phyloP scores from a whole-genome alignment of 345 rosid genomes.

The Raphanus raphanistrum region DNA sequence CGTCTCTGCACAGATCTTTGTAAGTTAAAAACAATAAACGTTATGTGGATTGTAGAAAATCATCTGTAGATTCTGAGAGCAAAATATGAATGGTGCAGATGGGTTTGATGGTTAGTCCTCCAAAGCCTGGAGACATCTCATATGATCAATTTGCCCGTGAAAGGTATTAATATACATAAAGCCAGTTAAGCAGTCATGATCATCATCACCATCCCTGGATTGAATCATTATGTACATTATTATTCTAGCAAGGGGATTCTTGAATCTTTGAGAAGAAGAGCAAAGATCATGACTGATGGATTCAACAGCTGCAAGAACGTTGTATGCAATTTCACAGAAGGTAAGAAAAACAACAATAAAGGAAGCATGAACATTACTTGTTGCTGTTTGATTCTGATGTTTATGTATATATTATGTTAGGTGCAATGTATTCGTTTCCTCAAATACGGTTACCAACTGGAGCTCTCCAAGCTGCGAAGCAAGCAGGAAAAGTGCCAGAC shows the following conservation, averaged over 20 bases:
- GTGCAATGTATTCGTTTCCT: constrained; percentile 99
- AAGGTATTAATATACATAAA: constrained; percentile 52
- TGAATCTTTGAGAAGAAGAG: constrained; percentile 90
- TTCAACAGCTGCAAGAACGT: constrained; percentile 97
- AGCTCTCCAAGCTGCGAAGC: constrained; percentile 84
- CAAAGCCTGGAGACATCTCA: constrained; percentile 88
- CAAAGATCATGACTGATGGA: constrained; percentile 94
- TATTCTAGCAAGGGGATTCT: constrained; percentile 77
- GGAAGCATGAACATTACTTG: neutral
- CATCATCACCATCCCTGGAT: neutral
- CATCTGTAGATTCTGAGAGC: neutral
- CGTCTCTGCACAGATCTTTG: constrained; percentile 97
- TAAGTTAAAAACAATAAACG: constrained; percentile 42
- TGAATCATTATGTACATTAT: neutral
- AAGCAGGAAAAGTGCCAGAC: constrained; percentile 81
- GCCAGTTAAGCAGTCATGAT: neutral
- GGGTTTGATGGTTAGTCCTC: constrained; percentile 99
- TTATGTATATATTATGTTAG: constrained; percentile 35
- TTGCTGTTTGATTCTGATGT: neutral
- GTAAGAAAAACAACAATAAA: constrained; percentile 34
- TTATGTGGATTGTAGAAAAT: constrained; percentile 13
- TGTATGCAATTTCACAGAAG: constrained; percentile 96
- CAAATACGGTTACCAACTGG: constrained; percentile 82
- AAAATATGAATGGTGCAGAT: constrained; percentile 48
- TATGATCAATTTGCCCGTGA: constrained; percentile 73